Evolutionary conservation across 768 basidiomycete genomes (phyloP), one percentile per base, ranked within the genome.

Genomic region (Agrocybe praecox): DNA sequence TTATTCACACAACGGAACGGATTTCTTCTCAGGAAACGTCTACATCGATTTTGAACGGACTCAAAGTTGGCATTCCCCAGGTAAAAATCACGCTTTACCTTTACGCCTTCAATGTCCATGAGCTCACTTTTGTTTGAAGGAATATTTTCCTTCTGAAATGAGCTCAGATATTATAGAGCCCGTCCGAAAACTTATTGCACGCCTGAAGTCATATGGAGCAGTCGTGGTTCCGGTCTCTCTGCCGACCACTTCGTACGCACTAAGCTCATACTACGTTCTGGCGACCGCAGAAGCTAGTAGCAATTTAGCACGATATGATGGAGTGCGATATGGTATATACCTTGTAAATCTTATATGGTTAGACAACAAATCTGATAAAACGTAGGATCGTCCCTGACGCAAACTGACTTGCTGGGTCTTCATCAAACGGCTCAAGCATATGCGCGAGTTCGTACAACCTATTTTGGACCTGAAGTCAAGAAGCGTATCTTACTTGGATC

Each of bases 191-290:
- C 66, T 82, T 8, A 68, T 92, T 36, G 57, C 64, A 50, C 62
- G 61, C 40, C 67, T 82, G 19, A 64, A 73, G 54, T 52, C 68
- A 0, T 75, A 75, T 1, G 95, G 95, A 1, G 94, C 92, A 0
- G 74, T 75, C 1, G 63, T 97, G 26, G 71, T 85, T 1, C 81
- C 93, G 0, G 86, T 98, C 0, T 88, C 89, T 9, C 75, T 98
- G 11, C 90, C 93, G 17, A 76, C 71, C 22, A 81, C 76, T 12
- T 67, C 73, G 1, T 90, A 89, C 65, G 92, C 93, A 0, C 78
- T 98, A 5, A 93, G 94, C 53, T 90, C 94, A 12, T 98, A 98
- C 76, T 98, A 98, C 66, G 92, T 97, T n/a, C 80, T 98, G 15
- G 91, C 96, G 1, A 91, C 88, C 57, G 95, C 96, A 0, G 96